Percentiles rank a stretch among this genome's conserved stretches.
Conservation (phyloP, 208 protist genomes). For the Wallacemonas sp. region DNA sequence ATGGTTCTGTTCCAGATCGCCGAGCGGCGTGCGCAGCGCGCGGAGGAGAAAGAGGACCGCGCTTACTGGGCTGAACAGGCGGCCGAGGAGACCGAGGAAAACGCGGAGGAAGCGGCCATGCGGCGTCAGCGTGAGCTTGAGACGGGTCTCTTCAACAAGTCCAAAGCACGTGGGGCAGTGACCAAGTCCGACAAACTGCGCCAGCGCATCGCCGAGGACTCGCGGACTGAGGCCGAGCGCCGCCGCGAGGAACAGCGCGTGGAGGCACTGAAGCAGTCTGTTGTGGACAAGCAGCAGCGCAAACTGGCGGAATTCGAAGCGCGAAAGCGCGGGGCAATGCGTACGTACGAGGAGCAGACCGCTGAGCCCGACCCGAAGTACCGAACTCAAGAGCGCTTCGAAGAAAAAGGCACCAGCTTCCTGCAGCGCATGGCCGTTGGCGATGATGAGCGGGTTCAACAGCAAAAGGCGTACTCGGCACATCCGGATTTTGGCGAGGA, state of each 20-base stretch:
- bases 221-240: constrained; percentile 25
- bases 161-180: constrained; percentile 21
- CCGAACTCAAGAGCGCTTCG: constrained; percentile 77
- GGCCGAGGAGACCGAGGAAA: constrained; percentile 58
- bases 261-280: constrained; percentile 31
- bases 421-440: constrained; percentile 31
- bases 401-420: constrained; percentile 49
- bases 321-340: constrained; percentile 34
- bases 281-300: constrained; percentile 17
- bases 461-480: constrained; percentile 3
- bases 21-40: constrained; percentile 38
- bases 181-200: constrained; percentile 52
- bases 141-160: constrained; percentile 51
- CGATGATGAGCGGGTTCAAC: constrained; percentile 22
- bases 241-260: constrained; percentile 34
- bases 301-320: constrained; percentile 58
- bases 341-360: constrained; percentile 26
- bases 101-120: constrained; percentile 33
- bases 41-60: constrained; percentile 29
- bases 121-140: constrained; percentile 23
- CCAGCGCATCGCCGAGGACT: constrained; percentile 29
- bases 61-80: constrained; percentile 37
- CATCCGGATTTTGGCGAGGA: constrained; percentile 15
- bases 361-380: constrained; percentile 27
- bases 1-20: constrained; percentile 66